These are phyloP conservation scores for Fraxinus excelsior DNA, from an alignment of 257 asterid species.

Conservation along the genomic window DNA sequence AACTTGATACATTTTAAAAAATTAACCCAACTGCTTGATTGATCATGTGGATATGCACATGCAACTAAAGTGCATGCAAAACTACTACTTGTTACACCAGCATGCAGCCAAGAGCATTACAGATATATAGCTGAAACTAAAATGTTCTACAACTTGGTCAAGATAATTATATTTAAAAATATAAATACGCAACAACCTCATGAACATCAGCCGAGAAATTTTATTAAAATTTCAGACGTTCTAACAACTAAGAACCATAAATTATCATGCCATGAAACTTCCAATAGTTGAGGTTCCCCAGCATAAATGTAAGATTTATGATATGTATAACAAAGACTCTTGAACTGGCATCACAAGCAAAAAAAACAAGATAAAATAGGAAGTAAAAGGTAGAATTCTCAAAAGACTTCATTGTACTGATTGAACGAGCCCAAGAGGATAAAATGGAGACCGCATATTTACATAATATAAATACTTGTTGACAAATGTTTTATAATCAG, in stretches of 20 bases:
- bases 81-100: background rate
- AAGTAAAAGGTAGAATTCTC: background rate
- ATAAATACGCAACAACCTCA: too few relatives aligned
- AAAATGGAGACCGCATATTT: background rate
- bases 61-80: background rate
- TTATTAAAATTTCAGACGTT: background rate
- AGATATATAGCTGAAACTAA: background rate
- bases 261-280: slow-evolving; percentile 17
- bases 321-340: background rate
- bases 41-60: background rate
- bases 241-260: slow-evolving; percentile 8
- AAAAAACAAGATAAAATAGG: background rate
- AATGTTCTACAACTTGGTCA: background rate
- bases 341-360: slow-evolving; percentile 5
- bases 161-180: background rate
- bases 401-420: background rate
- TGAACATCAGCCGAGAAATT: background rate
- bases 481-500: background rate
- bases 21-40: background rate
- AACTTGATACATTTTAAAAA: background rate
- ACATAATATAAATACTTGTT: background rate
- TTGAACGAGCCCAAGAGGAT: background rate
- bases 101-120: background rate
- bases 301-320: background rate
- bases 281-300: slow-evolving; percentile 4